Conservation (phyloP, 768 basidiomycete genomes). For the Nidularia sp. region DNA sequence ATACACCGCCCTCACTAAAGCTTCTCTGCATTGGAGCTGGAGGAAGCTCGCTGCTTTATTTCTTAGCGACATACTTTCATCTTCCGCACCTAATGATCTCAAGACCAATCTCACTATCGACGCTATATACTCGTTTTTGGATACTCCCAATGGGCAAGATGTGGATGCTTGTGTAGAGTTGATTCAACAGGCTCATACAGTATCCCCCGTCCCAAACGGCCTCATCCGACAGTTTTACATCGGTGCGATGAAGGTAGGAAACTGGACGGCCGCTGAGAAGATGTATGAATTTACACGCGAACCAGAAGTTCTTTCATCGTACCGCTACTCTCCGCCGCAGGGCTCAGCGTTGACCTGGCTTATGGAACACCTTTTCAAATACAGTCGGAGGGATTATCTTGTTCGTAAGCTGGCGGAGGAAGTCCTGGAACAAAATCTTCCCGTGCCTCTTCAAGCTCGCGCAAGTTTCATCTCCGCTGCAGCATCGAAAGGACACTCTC, state of each 20-base stretch:
- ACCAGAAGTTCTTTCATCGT: constrained; percentile 18
- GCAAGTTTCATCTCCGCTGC: constrained; percentile 41
- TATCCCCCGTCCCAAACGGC: constrained; percentile 34
- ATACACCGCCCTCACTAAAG: constrained; percentile 41
- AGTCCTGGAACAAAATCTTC: constrained; percentile 33
- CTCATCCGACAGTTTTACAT: constrained; percentile 46
- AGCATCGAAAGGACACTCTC: constrained; percentile 44
- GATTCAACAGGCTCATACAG: constrained; percentile 31
- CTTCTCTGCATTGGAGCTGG: constrained; percentile 57
- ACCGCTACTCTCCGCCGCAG: constrained; percentile 47
- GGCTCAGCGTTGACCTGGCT: constrained; percentile 46
- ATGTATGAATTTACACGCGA: constrained; percentile 46
- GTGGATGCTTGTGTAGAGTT: constrained; percentile 36
- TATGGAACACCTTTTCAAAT: constrained; percentile 37
- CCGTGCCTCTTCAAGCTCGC: constrained; percentile 40
- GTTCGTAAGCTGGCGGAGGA: constrained; percentile 47
- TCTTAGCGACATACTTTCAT: constrained; percentile 15
- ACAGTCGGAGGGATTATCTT: constrained; percentile 36
- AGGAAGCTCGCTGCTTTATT: constrained; percentile 36
- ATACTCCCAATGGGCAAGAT: constrained; percentile 26
- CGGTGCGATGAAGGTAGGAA: constrained; percentile 22
- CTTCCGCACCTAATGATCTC: constrained; percentile 10
- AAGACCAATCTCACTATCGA: constrained; percentile 35
- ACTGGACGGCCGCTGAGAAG: constrained; percentile 28
- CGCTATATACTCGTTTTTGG: constrained; percentile 36